phyloP scores from a whole-genome alignment of 192 early-diverging fungal genomes.

The Podila horticola region DNA sequence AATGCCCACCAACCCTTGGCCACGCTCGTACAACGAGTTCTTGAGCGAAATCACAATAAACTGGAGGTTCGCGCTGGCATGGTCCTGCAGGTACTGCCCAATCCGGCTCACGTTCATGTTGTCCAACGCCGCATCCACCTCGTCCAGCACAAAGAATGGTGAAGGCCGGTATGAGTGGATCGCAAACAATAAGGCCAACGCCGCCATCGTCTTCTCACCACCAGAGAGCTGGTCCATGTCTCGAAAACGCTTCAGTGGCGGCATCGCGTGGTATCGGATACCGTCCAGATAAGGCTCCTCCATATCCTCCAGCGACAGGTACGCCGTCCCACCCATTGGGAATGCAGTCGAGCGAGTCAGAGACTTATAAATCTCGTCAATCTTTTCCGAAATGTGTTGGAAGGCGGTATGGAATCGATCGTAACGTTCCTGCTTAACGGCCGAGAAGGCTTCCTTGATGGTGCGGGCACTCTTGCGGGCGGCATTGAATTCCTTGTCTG shows the following conservation, averaged over 20 bases:
- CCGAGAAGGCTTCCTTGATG: conserved; percentile 85
- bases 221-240: conserved; percentile 99
- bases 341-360: conserved; percentile 88
- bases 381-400: conserved; percentile 88
- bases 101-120: conserved; percentile 96
- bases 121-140: conserved; percentile 98
- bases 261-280: conserved; percentile 99
- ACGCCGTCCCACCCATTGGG: conserved; percentile 94
- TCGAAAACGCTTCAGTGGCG: conserved; percentile 98
- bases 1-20: conserved; percentile 94
- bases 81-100: conserved; percentile 87
- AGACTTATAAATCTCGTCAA: conserved; percentile 97
- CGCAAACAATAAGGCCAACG: conserved; percentile 95
- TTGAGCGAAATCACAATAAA: conserved; percentile 99
- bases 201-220: conserved; percentile 98
- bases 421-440: conserved; percentile 84
- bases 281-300: conserved; percentile 97
- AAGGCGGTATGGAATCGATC: conserved; percentile 85
- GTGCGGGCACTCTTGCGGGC: conserved; percentile 82
- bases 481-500: conserved; percentile 85
- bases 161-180: conserved; percentile 93
- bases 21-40: conserved; percentile 92
- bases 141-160: conserved; percentile 99
- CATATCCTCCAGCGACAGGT: conserved; percentile 89
- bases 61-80: conserved; percentile 78